Conservation (phyloP, 1,284 basidiomycete genomes). For the Fomes fomentarius region DNA sequence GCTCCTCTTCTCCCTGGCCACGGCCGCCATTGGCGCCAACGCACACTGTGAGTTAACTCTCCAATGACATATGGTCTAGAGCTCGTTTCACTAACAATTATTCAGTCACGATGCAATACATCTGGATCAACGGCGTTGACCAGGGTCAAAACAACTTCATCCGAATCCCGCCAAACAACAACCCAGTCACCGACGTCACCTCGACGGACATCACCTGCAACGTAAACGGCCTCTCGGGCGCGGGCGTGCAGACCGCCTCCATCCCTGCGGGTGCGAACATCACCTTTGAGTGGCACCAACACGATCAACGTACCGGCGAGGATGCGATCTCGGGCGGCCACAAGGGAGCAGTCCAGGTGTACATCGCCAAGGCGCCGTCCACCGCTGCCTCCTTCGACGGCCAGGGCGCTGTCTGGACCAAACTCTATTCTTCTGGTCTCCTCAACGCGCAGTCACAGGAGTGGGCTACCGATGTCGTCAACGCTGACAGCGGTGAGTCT, state of each 20-base stretch:
- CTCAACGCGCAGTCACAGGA: constrained; percentile 38
- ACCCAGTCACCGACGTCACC: constrained; percentile 55
- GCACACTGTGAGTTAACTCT: constrained; percentile 42
- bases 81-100: too few species aligned
- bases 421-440: constrained; percentile 54
- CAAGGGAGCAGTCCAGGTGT: constrained; percentile 54
- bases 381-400: constrained; percentile 48
- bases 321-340: constrained; percentile 55
- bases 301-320: constrained; percentile 54
- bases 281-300: constrained; percentile 51
- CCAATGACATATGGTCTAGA: too few species aligned
- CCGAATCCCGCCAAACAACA: constrained; percentile 55
- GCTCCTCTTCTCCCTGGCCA: constrained; percentile 35
- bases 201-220: constrained; percentile 54
- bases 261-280: constrained; percentile 46
- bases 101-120: constrained; percentile 53
- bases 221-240: constrained; percentile 48
- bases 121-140: constrained; percentile 51
- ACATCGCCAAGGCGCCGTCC: constrained; percentile 52
- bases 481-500: constrained; percentile 41
- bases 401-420: constrained; percentile 55
- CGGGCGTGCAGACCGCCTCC: constrained; percentile 40
- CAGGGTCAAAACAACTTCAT: constrained; percentile 47
- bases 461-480: constrained; percentile 54
- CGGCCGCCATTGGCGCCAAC: constrained; percentile 41